These are phyloP conservation scores for Jatropha curcas DNA, from an alignment of 345 rosid genomes.

Conservation along the genomic window DNA sequence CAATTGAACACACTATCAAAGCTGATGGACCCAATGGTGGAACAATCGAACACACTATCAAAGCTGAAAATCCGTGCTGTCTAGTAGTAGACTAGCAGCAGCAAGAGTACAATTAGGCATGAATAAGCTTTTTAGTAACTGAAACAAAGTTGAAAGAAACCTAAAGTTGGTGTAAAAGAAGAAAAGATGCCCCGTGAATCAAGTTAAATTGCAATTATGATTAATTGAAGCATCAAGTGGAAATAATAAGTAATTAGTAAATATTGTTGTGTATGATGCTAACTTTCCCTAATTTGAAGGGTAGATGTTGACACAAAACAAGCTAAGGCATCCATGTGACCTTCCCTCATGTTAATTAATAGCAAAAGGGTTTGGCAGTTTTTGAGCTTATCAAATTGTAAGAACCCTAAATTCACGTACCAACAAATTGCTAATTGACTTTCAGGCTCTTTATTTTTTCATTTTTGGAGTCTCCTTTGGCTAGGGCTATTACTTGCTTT, in stretches of 20 bases:
- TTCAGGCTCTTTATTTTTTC: background rate
- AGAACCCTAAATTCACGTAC: background rate
- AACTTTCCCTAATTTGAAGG: conserved; percentile 23
- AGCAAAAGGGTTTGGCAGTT: conserved; percentile 20
- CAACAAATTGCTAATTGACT: conserved; percentile 5
- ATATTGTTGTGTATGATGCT: background rate
- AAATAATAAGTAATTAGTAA: background rate
- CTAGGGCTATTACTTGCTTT: background rate
- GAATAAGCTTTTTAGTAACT: too few species aligned
- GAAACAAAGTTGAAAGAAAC: too few species aligned
- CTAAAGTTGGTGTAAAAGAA: too few species aligned
- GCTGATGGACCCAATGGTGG: too few species aligned
- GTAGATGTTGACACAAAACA: conserved; percentile 17
- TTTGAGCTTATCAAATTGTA: background rate
- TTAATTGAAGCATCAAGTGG: too few species aligned
- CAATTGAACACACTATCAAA: too few species aligned
- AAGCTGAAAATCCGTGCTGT: too few species aligned
- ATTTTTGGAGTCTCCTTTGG: too few species aligned
- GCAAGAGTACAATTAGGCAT: too few species aligned
- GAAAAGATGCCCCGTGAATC: conserved; percentile 35
- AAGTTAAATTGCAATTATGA: conserved; percentile 21
- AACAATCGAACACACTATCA: too few species aligned
- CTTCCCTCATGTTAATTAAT: background rate
- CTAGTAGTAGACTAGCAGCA: too few species aligned
- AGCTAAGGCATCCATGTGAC: conserved; percentile 28